A percentile compares a stretch with the other conserved stretches of the same genome.
Conservation (phyloP, 1,284 basidiomycete species). For the Stygiomarasmius scandens region DNA sequence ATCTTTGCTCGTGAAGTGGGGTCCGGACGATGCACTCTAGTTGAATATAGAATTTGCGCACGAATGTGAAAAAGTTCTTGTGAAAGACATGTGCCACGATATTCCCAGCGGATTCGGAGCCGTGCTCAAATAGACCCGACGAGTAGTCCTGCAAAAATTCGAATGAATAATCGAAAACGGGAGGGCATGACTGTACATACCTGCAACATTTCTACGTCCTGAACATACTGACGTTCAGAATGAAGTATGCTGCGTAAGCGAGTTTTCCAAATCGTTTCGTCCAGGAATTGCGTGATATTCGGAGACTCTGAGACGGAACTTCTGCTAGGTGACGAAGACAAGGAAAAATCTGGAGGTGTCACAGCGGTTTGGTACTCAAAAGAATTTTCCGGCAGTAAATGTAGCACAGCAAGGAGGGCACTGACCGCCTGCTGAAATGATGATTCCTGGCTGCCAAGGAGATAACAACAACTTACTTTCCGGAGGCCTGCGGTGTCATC, state of each 20-base stretch:
- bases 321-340: neutral
- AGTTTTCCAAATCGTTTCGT: neutral
- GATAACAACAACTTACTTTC: slow-evolving; percentile 6
- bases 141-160: slow-evolving; percentile 11
- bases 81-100: slow-evolving; percentile 12
- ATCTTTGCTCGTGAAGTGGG: slow-evolving; percentile 15
- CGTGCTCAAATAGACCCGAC: neutral
- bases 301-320: neutral
- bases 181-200: neutral
- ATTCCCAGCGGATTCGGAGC: slow-evolving; percentile 1
- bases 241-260: neutral
- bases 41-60: slow-evolving; percentile 15
- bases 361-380: neutral
- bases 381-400: neutral
- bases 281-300: neutral
- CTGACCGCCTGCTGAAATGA: slow-evolving; percentile 10
- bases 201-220: slow-evolving; percentile 8
- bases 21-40: slow-evolving; percentile 14
- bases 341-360: neutral
- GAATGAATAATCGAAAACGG: neutral
- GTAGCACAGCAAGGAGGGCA: slow-evolving; percentile 12
- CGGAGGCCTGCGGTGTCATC: slow-evolving; percentile 3
- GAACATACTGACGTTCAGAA: slow-evolving; percentile 9
- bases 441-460: neutral
- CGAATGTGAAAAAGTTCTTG: slow-evolving; percentile 16